Conservation (phyloP, 169 alveolate species). For the Plasmodium gallinaceum region DNA sequence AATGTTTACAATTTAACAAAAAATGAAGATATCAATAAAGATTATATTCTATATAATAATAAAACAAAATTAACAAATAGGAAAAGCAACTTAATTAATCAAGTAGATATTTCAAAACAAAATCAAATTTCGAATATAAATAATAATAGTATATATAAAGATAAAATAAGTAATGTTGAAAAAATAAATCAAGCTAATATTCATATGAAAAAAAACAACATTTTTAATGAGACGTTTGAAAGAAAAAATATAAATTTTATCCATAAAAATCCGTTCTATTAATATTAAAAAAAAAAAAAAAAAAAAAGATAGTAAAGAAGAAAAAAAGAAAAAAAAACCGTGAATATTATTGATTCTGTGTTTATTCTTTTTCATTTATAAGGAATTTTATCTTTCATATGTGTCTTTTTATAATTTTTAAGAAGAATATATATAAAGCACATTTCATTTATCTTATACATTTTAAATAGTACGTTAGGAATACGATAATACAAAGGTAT, state of each 20-base stretch:
- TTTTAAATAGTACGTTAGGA: too few species aligned
- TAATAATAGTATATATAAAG: neutral
- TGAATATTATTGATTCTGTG: neutral
- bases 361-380: neutral
- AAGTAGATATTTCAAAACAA: neutral
- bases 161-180: neutral
- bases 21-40: neutral
- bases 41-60: conserved; percentile 1
- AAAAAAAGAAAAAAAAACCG: neutral
- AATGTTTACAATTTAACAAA: neutral
- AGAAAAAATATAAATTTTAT: conserved; percentile 16
- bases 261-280: conserved; percentile 39
- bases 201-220: conserved; percentile 18
- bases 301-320: neutral
- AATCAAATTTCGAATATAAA: neutral
- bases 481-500: too few species aligned
- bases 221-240: conserved; percentile 47
- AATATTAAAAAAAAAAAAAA: neutral
- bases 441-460: too few species aligned
- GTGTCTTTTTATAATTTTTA: too few species aligned
- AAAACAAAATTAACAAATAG: conserved; percentile 8
- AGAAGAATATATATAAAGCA: too few species aligned
- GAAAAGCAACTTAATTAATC: conserved; percentile 8
- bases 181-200: conserved; percentile 14
- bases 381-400: neutral